Conservation (phyloP, 768 basidiomycete species). For the Leccinum disarticulatum region DNA sequence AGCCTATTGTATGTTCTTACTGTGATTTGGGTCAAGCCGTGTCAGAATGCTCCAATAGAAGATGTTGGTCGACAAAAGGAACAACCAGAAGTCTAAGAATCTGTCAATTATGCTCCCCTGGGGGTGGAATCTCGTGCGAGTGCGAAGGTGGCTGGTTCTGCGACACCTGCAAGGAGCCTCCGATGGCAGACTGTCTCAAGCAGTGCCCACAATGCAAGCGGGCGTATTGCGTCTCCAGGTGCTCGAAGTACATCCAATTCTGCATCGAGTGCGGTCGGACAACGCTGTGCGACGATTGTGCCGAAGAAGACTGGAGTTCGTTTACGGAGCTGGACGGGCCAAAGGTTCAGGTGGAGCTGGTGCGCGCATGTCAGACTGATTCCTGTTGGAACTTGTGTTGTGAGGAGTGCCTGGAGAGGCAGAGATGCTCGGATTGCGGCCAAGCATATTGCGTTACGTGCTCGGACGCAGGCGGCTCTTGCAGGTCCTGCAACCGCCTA, state of each 20-base stretch:
- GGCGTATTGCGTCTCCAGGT: constrained; percentile 13
- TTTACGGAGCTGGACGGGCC: no score
- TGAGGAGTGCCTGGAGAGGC: no score
- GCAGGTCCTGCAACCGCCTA: no score
- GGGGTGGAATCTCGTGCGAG: constrained; percentile 20
- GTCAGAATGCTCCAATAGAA: constrained; percentile 5
- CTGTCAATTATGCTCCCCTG: constrained; percentile 19
- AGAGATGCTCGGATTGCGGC: no score
- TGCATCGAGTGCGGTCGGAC: constrained; percentile 21
- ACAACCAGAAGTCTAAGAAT: constrained; percentile 1
- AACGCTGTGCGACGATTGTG: constrained; percentile 8
- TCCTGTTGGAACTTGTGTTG: no score
- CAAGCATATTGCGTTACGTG: no score
- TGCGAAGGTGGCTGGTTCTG: constrained; percentile 23
- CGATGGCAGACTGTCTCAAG: constrained; percentile 10
- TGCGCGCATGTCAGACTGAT: no score
- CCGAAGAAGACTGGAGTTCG: not conserved
- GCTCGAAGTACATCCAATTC: constrained; percentile 23
- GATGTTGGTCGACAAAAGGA: constrained; percentile 20
- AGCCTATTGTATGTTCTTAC: constrained; percentile 12
- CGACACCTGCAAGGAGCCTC: constrained; percentile 19
- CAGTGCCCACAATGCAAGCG: constrained; percentile 19
- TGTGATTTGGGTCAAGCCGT: constrained; percentile 5
- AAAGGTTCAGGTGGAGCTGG: no score
- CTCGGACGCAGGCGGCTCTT: no score